Evolutionary conservation across 2,329 filamentous ascomycete species (phyloP).

Genomic region (Colletotrichum plurivorum): DNA sequence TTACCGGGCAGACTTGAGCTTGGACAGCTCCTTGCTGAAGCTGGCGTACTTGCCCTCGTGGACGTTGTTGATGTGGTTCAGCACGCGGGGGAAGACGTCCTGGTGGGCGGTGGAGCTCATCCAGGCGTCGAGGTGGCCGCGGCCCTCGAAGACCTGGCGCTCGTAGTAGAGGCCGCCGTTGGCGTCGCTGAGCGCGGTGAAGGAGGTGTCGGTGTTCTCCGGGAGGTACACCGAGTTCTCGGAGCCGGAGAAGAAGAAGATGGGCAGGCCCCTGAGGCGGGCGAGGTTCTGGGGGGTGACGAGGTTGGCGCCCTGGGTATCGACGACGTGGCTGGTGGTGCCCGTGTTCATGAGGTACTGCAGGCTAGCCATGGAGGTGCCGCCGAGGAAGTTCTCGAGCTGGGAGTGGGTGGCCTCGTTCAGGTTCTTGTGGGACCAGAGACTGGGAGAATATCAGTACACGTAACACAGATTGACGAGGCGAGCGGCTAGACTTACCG

Average conservation of each 20-base stretch:
- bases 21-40: neutral
- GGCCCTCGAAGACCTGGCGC: slow-evolving; percentile 44
- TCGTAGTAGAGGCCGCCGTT: slow-evolving; percentile 45
- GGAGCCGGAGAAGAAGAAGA: slow-evolving; percentile 41
- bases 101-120: slow-evolving; percentile 43
- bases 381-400: slow-evolving; percentile 73
- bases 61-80: slow-evolving; percentile 29
- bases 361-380: slow-evolving; percentile 71
- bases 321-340: slow-evolving; percentile 60
- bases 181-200: slow-evolving; percentile 42
- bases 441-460: neutral
- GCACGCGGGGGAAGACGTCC: slow-evolving; percentile 44
- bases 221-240: slow-evolving; percentile 44
- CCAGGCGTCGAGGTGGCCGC: slow-evolving; percentile 47
- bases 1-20: neutral
- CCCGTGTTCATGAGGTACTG: slow-evolving; percentile 71
- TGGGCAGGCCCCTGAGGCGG: slow-evolving; percentile 33
- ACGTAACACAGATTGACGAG: neutral
- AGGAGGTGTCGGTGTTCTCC: slow-evolving; percentile 45
- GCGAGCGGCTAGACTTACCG: slow-evolving; percentile 52
- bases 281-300: slow-evolving; percentile 27
- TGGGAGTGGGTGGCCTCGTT: slow-evolving; percentile 76
- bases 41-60: neutral
- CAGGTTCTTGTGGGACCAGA: slow-evolving; percentile 74
- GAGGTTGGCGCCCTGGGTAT: slow-evolving; percentile 13